Evolutionary conservation across 495 filamentous ascomycete species (phyloP).

Genomic region (Penicillium arizonense): DNA sequence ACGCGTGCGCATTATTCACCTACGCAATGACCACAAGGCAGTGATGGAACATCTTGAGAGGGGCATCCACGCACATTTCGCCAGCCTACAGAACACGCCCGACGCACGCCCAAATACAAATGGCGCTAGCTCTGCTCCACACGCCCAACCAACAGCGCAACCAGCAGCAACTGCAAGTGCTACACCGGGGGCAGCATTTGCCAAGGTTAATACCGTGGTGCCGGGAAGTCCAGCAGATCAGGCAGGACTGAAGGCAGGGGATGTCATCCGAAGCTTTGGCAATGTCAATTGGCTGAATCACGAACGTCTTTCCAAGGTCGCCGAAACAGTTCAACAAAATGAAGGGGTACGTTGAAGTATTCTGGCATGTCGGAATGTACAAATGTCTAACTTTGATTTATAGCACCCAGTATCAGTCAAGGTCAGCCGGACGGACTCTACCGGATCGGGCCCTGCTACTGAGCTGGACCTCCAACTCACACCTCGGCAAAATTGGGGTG

Average conservation of each 20-base stretch:
- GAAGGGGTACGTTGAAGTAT: conserved; percentile 70
- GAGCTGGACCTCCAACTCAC: conserved; percentile 68
- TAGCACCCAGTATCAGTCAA: conserved; percentile 68
- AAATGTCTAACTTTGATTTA: conserved; percentile 11
- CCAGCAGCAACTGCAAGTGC: conserved; percentile 17
- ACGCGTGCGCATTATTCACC: conserved; percentile 79
- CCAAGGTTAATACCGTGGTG: conserved; percentile 83
- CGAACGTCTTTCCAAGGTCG: conserved; percentile 79
- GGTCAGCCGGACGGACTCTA: conserved; percentile 53
- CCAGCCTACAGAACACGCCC: conserved; percentile 34
- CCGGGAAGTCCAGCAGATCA: conserved; percentile 75
- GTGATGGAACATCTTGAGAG: conserved; percentile 80
- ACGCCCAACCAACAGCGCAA: conserved; percentile 16
- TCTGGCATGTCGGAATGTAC: neutral
- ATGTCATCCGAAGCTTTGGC: conserved; percentile 81
- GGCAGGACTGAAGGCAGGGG: conserved; percentile 82
- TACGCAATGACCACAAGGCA: conserved; percentile 91
- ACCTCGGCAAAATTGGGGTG: conserved; percentile 81
- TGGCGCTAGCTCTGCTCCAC: conserved; percentile 26
- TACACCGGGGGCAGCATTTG: conserved; percentile 70
- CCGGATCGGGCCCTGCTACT: conserved; percentile 27
- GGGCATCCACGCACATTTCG: conserved; percentile 73
- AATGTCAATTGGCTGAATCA: conserved; percentile 78
- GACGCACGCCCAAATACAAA: conserved; percentile 20
- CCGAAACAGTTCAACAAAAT: conserved; percentile 78